phyloP scores from a whole-genome alignment of 176 grass and related monocot genomes.

The Tuctoria greenei region DNA sequence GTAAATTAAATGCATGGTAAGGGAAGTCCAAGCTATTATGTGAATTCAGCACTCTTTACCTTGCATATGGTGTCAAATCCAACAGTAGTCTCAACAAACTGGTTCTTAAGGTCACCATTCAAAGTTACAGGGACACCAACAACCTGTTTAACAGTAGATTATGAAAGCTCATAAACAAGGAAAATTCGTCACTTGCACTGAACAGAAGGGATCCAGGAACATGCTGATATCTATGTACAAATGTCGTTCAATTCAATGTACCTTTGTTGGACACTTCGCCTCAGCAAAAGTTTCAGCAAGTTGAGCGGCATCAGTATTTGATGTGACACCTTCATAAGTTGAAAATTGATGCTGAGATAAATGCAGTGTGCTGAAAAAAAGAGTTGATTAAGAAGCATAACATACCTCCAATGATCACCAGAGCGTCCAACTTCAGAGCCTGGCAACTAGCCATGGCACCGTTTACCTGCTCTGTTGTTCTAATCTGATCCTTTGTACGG shows the following conservation, averaged over 20 bases:
- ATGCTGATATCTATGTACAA: not conserved
- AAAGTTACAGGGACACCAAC: constrained; percentile 99
- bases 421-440: constrained; percentile 82
- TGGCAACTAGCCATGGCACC: constrained; percentile 79
- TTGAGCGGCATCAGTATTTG: constrained; percentile 92
- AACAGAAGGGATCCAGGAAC: constrained; percentile 7
- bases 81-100: constrained; percentile 96
- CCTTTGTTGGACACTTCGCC: constrained; percentile 90
- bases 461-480: constrained; percentile 94
- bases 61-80: constrained; percentile 99
- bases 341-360: not conserved
- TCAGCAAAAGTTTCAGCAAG: constrained; percentile 98
- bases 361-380: not conserved
- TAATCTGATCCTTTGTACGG: constrained; percentile 96
- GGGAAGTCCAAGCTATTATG: not conserved
- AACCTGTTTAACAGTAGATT: constrained; percentile 53
- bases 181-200: constrained; percentile 2
- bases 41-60: constrained; percentile 42
- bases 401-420: constrained; percentile 96
- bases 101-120: constrained; percentile 98
- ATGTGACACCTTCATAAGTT: constrained; percentile 82
- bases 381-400: constrained; percentile 9
- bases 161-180: not conserved
- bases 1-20: not conserved
- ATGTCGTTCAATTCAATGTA: constrained; percentile 16